A percentile compares a stretch with the other conserved stretches of the same genome.
Conservation (phyloP, 2,329 filamentous ascomycete genomes). For the Fusarium transvaalense region DNA sequence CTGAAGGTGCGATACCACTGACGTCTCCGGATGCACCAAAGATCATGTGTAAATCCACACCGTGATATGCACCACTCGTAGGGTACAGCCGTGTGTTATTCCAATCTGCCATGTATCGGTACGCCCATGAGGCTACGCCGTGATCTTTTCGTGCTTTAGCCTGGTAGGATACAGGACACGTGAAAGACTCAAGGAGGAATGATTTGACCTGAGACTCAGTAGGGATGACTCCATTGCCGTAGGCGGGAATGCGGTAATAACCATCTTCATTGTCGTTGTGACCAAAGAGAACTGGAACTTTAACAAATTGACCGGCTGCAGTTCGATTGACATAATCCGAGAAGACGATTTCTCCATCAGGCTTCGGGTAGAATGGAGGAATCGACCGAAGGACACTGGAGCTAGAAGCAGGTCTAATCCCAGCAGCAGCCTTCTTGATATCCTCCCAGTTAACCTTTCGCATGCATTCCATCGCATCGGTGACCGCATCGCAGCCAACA, state of each 20-base stretch:
- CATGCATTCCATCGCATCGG: conserved; percentile 55
- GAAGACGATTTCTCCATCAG: conserved; percentile 58
- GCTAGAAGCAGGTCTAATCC: conserved; percentile 51
- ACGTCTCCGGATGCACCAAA: conserved; percentile 58
- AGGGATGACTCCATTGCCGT: conserved; percentile 54
- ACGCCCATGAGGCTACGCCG: conserved; percentile 58
- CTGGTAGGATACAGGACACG: conserved; percentile 59
- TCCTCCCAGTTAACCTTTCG: conserved; percentile 52
- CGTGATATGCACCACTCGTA: conserved; percentile 63
- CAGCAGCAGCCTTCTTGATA: conserved; percentile 54
- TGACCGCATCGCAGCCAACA: conserved; percentile 54
- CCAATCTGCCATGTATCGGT: conserved; percentile 64
- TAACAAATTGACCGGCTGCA: conserved; percentile 53
- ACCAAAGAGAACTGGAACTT: conserved; percentile 57
- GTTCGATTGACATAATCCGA: conserved; percentile 55
- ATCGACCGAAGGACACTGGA: conserved; percentile 54
- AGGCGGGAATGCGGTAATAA: conserved; percentile 61
- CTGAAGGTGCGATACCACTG: conserved; percentile 53
- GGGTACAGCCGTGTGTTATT: conserved; percentile 60
- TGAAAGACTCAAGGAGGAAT: conserved; percentile 61
- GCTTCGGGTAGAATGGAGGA: conserved; percentile 58
- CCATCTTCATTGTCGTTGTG: conserved; percentile 62
- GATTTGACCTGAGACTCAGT: conserved; percentile 54
- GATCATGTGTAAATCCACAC: conserved; percentile 61
- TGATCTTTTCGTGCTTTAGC: conserved; percentile 52